Evolutionary conservation across 2,329 filamentous ascomycete genomes (phyloP), one percentile per base, ranked within the genome.

Genomic region (Calonectria leucothoes): DNA sequence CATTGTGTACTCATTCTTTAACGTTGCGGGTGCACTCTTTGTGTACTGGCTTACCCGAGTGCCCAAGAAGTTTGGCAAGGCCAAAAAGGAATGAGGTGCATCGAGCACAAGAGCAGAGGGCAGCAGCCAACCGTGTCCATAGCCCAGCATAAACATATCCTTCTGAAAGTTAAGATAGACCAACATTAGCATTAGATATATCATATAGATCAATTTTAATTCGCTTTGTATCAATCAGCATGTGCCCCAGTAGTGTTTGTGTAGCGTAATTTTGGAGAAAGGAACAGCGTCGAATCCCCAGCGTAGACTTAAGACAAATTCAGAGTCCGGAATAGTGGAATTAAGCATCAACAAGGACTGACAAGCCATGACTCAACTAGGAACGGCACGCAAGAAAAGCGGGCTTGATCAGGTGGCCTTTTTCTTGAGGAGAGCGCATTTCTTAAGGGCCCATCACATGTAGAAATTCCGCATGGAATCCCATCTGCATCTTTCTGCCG

Each of bases 1-100:
- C 37, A 92, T 89, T 85, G 87, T 86, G 0, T 93, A 90, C 75
- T 87, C 92, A 70, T 80, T 86, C 29, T 91, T 93, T 81, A 93
- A 93, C 80, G 83, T 91, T 37, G 82, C 81, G 15, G 89, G 86
- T 0, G 90, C 91, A 0, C 82, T 93, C 37, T 81, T 86, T 15
- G 82, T 92, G 59, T 93, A 93, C 81, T 92, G 88, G 88, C 81
- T 90, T 73, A 86, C 83, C 2, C 84, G 88, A 61, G 84, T 89
- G 79, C 87, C 87, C 5, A 89, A 88, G 82, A 78, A 79, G 67
- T 74, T 75, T 15, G 76, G 79, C 73, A 79, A 78, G 66, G 83
- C 82, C 76, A 85, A 86, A 81, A 79, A 80, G 37, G 80, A 79
- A 57, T 76, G 77, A 73, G 27, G 20, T 12, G 42, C 10, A 12